Evolutionary conservation across 768 basidiomycete genomes (phyloP), one percentile per base, ranked within the genome.

Genomic region (Cystobasidium tubakii): DNA sequence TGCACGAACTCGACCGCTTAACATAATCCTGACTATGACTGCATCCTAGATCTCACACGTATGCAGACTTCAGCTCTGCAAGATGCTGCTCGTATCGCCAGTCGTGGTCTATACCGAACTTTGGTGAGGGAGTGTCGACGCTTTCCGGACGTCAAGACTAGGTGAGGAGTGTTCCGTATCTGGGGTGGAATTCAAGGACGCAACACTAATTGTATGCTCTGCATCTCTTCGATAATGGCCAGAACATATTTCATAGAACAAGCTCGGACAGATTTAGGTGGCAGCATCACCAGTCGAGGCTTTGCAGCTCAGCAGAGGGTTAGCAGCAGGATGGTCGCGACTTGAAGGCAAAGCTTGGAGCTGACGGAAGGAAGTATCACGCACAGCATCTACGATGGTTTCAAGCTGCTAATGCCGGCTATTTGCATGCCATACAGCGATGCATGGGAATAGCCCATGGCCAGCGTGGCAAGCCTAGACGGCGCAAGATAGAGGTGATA

Each of bases 331-430:
- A 9, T 50, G n/a, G n/a, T n/a, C n/a, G n/a, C n/a, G n/a, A n/a
- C n/a, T n/a, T n/a, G n/a, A n/a, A n/a, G n/a, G n/a, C n/a, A n/a
- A n/a, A n/a, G n/a, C n/a, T n/a, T n/a, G n/a, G n/a, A n/a, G n/a
- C n/a, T n/a, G n/a, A n/a, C n/a, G n/a, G n/a, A n/a, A n/a, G n/a
- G n/a, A n/a, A n/a, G n/a, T n/a, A n/a, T n/a, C n/a, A n/a, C 46
- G 15, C 4, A 21, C 63, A 67, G 66, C 66, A 43, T 31, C 34
- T 67, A 2, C 7, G 50, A 33, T 50, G 44, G 21, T 27, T 71
- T 10, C 53, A 39, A 34, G 54, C 54, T 33, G 69, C 69, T 25
- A 71, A 71, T 39, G 55, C 69, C 1, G 69, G 69, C 43, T 39
- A 55, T 31, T n/a, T 71, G 34, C 33, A 55, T 17, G 54, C 69